These are phyloP conservation scores for Lagenidium sp. DNA, from an alignment of 352 stramenopile species.

Conservation along the genomic window DNA sequence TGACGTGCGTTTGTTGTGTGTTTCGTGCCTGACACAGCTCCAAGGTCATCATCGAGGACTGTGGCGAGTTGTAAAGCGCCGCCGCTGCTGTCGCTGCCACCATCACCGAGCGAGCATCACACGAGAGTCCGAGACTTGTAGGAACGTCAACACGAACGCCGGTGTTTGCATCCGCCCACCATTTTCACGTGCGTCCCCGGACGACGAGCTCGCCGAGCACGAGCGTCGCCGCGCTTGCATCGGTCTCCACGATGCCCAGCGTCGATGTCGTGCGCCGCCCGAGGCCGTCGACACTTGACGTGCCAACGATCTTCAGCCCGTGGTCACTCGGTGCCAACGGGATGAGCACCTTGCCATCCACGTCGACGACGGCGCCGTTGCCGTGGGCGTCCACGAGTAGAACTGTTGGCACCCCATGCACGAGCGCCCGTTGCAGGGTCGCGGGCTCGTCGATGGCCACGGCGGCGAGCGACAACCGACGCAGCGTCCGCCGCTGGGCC, in stretches of 20 bases:
- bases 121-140: neutral
- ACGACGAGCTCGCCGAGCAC: neutral
- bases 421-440: too few species aligned
- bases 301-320: too few species aligned
- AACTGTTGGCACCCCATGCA: too few species aligned
- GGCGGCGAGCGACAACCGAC: neutral
- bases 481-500: neutral
- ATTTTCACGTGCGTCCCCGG: neutral
- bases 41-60: slow-evolving; percentile 94
- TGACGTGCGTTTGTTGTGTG: slow-evolving; percentile 2
- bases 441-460: too few species aligned
- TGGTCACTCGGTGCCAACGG: too few species aligned
- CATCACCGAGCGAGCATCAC: slow-evolving; percentile 14
- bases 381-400: too few species aligned
- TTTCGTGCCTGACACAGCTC: slow-evolving; percentile 12
- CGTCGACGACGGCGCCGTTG: too few species aligned
- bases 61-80: slow-evolving; percentile 89
- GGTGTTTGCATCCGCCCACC: neutral
- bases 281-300: too few species aligned
- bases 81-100: too few species aligned
- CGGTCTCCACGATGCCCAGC: neutral
- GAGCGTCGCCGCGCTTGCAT: neutral
- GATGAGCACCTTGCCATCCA: too few species aligned
- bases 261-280: too few species aligned
- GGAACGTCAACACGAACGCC: neutral